phyloP scores from a whole-genome alignment of 2,329 filamentous ascomycete species.

The Alternaria longipes region DNA sequence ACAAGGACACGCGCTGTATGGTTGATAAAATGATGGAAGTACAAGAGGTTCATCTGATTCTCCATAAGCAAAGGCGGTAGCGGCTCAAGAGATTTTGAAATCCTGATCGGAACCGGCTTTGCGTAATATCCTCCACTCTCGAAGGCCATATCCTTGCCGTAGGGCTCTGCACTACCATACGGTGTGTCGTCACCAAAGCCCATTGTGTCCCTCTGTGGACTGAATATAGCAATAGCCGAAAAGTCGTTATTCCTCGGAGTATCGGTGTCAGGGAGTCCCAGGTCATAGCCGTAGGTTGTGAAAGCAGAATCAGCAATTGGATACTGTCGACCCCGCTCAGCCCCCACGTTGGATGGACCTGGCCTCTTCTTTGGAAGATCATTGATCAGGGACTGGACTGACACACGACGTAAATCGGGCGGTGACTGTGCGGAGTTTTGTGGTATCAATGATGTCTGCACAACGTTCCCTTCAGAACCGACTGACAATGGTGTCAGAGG shows the following conservation, averaged over 20 bases:
- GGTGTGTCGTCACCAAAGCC: conserved; percentile 46
- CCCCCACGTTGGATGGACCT: conserved; percentile 44
- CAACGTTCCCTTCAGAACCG: conserved; percentile 44
- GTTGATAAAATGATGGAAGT: conserved; percentile 78
- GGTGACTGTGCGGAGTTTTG: conserved; percentile 44
- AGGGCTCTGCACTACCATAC: conserved; percentile 47
- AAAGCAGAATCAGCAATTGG: conserved; percentile 41
- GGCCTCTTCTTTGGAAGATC: conserved; percentile 28
- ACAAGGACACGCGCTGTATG: conserved; percentile 76
- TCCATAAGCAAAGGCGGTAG: conserved; percentile 67
- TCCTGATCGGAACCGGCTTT: conserved; percentile 71
- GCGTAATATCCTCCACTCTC: conserved; percentile 74
- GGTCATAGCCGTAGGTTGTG: conserved; percentile 74
- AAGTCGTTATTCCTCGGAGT: conserved; percentile 75
- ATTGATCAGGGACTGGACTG: conserved; percentile 70
- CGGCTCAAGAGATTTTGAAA: conserved; percentile 65
- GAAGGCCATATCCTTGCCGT: conserved; percentile 62
- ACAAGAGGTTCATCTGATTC: conserved; percentile 83
- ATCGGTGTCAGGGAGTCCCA: conserved; percentile 74
- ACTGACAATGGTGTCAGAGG: conserved; percentile 56
- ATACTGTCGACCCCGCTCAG: conserved; percentile 53
- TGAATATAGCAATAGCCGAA: conserved; percentile 65
- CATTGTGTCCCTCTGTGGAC: conserved; percentile 41
- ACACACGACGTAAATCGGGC: conserved; percentile 62
- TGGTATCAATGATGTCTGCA: conserved; percentile 30